phyloP scores from a whole-genome alignment of 2,329 filamentous ascomycete genomes.

The Rutstroemia sp. region DNA sequence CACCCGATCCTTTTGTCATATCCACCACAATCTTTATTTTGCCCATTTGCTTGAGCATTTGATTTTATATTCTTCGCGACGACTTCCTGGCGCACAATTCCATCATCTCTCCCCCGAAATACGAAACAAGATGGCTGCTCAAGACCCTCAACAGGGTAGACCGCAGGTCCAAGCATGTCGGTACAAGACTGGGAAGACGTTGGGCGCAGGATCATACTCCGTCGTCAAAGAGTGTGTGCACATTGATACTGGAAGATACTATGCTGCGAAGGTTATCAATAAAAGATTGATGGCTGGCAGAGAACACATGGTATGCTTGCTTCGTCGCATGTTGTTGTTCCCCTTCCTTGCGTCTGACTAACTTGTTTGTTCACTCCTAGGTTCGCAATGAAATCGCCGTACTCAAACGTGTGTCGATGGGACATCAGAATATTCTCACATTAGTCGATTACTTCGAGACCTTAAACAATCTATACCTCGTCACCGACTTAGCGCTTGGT shows the following conservation, averaged over 20 bases:
- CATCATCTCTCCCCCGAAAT: background rate
- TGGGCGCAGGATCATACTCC: constrained; percentile 94
- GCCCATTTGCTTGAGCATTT: too few species aligned
- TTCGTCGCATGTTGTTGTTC: constrained; percentile 8
- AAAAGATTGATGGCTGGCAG: constrained; percentile 95
- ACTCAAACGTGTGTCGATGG: constrained; percentile 96
- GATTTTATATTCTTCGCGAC: background rate
- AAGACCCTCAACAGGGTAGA: constrained; percentile 13
- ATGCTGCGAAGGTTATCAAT: constrained; percentile 99
- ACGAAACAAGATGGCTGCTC: constrained; percentile 2
- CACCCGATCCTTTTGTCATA: too few species aligned
- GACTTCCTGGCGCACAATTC: background rate
- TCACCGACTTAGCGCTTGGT: constrained; percentile 91
- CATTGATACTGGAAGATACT: constrained; percentile 94
- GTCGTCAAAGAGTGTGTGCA: constrained; percentile 99
- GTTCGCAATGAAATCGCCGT: constrained; percentile 97
- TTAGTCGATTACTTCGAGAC: constrained; percentile 99
- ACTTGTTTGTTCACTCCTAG: constrained; percentile 36
- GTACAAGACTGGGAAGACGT: constrained; percentile 97
- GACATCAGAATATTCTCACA: constrained; percentile 95
- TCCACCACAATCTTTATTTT: too few species aligned
- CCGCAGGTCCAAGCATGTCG: constrained; percentile 74
- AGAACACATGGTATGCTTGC: constrained; percentile 79
- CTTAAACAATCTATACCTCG: constrained; percentile 98
- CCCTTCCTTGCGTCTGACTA: background rate